These are phyloP conservation scores for Sparassis latifolia DNA, from an alignment of 1,284 basidiomycete species.

Conservation along the genomic window DNA sequence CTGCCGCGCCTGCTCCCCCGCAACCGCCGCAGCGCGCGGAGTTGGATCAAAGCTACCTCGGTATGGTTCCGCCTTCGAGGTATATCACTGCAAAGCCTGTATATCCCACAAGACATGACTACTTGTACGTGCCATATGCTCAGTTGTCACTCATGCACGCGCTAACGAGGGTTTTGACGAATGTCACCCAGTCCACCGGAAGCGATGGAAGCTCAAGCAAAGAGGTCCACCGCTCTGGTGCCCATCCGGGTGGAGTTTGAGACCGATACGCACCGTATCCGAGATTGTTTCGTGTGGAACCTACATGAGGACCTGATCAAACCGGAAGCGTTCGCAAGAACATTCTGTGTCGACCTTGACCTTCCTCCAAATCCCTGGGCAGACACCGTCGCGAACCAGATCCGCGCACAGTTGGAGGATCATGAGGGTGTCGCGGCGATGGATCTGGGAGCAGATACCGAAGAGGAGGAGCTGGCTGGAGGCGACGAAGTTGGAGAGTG, in stretches of 20 bases:
- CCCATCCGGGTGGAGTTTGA: constrained; percentile 95
- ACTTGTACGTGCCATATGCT: constrained; percentile 20
- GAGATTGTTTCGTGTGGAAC: constrained; percentile 98
- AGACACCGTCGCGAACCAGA: constrained; percentile 79
- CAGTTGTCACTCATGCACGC: neutral
- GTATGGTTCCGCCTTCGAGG: constrained; percentile 75
- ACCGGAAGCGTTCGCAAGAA: constrained; percentile 78
- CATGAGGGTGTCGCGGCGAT: constrained; percentile 76
- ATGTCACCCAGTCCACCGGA: constrained; percentile 49
- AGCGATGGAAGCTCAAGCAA: constrained; percentile 58
- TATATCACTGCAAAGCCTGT: constrained; percentile 65
- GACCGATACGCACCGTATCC: constrained; percentile 85
- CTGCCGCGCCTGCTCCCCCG: constrained; percentile 10
- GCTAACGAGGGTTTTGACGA: constrained; percentile 2
- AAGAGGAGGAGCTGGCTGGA: constrained; percentile 31
- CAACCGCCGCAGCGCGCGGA: constrained; percentile 43
- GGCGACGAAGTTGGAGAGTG: constrained; percentile 74
- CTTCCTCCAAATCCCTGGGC: constrained; percentile 64
- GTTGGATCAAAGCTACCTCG: constrained; percentile 84
- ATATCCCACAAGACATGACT: constrained; percentile 57
- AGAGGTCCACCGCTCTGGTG: constrained; percentile 65
- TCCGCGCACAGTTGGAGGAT: constrained; percentile 87
- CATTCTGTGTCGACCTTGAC: constrained; percentile 86
- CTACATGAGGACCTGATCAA: constrained; percentile 76
- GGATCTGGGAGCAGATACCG: constrained; percentile 30